A percentile compares a stretch with the other conserved stretches of the same genome.
Conservation (phyloP, 1,284 basidiomycete genomes). For the Athelia sp. region DNA sequence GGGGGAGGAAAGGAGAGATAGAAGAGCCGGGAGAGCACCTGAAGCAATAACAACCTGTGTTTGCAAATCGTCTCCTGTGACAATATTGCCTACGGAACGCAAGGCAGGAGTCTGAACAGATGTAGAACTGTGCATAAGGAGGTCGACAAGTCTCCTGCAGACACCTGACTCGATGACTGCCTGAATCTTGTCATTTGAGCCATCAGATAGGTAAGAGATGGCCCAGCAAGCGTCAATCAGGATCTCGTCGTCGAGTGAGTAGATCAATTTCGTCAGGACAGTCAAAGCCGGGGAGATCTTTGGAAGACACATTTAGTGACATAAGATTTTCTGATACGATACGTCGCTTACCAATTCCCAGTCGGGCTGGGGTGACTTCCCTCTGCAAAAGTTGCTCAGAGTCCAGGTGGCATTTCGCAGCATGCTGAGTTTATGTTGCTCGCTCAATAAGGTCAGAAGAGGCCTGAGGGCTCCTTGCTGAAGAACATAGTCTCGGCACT, state of each 20-base stretch:
- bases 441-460: constrained; percentile 67
- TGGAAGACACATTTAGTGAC: constrained; percentile 10
- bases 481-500: constrained; percentile 88
- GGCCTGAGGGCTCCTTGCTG: constrained; percentile 74
- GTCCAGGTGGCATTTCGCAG: constrained; percentile 98
- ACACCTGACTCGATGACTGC: constrained; percentile 99
- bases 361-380: constrained; percentile 93
- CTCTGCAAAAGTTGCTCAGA: constrained; percentile 95
- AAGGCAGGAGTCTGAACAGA: constrained; percentile 99
- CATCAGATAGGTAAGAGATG: constrained; percentile 98
- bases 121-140: constrained; percentile 96
- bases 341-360: constrained; percentile 76
- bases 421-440: constrained; percentile 96
- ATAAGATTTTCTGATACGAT: constrained; percentile 3
- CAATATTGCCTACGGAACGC: constrained; percentile 97
- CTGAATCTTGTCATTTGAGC: constrained; percentile 99
- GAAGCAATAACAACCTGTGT: constrained; percentile 98
- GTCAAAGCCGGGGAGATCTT: constrained; percentile 96
- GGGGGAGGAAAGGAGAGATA: constrained; percentile 88
- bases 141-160: constrained; percentile 94
- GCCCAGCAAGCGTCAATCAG: constrained; percentile 99
- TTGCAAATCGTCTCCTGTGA: constrained; percentile 97
- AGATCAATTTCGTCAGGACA: constrained; percentile 96
- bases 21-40: constrained; percentile 89
- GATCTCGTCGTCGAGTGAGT: constrained; percentile 98